These are phyloP conservation scores for Yueomyces sp. DNA, from an alignment of 805 yeast genomes.

Conservation along the genomic window DNA sequence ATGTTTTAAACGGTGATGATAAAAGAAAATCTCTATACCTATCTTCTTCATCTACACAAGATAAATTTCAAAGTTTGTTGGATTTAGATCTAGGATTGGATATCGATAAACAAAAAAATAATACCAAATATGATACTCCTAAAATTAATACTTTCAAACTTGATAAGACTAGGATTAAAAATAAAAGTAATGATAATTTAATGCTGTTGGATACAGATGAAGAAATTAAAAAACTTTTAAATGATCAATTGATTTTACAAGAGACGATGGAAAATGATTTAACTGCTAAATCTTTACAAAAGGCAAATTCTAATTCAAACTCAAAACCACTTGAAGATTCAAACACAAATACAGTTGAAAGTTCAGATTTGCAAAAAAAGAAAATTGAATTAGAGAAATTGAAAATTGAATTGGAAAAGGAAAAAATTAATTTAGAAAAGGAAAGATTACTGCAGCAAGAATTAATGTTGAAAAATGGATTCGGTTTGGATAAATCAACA, in stretches of 20 bases:
- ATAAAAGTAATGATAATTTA: not conserved
- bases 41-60: too few relatives aligned
- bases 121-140: too few relatives aligned
- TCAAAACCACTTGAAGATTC: not conserved
- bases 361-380: not conserved
- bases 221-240: not conserved
- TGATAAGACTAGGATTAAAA: too few relatives aligned
- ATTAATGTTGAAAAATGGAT: too few relatives aligned
- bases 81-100: too few relatives aligned
- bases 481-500: too few relatives aligned
- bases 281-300: not conserved
- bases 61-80: too few relatives aligned
- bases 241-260: not conserved
- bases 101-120: too few relatives aligned
- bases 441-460: not conserved
- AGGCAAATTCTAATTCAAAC: not conserved
- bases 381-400: not conserved
- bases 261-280: not conserved
- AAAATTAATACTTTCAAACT: too few relatives aligned
- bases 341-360: not conserved
- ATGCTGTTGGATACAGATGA: not conserved
- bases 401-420: not conserved
- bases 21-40: too few relatives aligned
- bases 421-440: not conserved
- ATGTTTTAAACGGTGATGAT: too few relatives aligned